A percentile compares a stretch with the other conserved stretches of the same genome.
Evolutionary conservation across 768 basidiomycete genomes (phyloP).

Genomic region (Boletus rex-veris): DNA sequence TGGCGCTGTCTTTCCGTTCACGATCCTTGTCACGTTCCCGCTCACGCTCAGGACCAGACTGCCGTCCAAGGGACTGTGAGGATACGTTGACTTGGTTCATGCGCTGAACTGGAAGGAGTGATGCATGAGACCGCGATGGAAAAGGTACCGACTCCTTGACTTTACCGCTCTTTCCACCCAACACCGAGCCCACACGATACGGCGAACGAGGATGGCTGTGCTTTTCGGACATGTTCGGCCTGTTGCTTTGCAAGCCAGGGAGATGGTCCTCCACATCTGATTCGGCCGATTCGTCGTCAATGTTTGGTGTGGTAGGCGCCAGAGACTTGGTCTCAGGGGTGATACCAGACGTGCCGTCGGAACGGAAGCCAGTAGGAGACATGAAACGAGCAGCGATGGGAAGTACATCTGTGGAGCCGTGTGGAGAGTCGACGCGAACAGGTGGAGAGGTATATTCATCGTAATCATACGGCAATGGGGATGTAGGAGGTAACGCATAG

Average conservation of each 20-base stretch:
- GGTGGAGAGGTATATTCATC: conserved; percentile 49
- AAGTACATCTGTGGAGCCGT: conserved; percentile 70
- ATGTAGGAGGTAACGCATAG: conserved; percentile 44
- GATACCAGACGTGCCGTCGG: conserved; percentile 42
- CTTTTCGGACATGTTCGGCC: conserved; percentile 38
- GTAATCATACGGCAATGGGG: conserved; percentile 58
- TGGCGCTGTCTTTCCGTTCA: conserved; percentile 44
- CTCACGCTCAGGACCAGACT: conserved; percentile 50
- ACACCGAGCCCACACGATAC: conserved; percentile 51
- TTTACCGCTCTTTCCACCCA: conserved; percentile 40
- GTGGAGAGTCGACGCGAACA: conserved; percentile 56
- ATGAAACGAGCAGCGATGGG: conserved; percentile 91
- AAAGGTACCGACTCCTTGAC: conserved; percentile 59
- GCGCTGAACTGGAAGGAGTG: conserved; percentile 62
- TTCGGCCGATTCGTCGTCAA: conserved; percentile 71
- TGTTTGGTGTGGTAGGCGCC: conserved; percentile 48
- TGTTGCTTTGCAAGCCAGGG: conserved; percentile 21
- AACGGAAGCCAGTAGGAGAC: conserved; percentile 53
- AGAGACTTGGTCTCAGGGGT: conserved; percentile 49
- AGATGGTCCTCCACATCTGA: conserved; percentile 68
- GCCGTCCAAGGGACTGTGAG: conserved; percentile 73
- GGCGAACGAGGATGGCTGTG: conserved; percentile 75
- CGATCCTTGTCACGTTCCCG: conserved; percentile 42
- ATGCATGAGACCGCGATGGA: conserved; percentile 76
- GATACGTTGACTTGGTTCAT: conserved; percentile 52